phyloP scores from a whole-genome alignment of 2,329 filamentous ascomycete genomes.

The Colletotrichum falcatum region DNA sequence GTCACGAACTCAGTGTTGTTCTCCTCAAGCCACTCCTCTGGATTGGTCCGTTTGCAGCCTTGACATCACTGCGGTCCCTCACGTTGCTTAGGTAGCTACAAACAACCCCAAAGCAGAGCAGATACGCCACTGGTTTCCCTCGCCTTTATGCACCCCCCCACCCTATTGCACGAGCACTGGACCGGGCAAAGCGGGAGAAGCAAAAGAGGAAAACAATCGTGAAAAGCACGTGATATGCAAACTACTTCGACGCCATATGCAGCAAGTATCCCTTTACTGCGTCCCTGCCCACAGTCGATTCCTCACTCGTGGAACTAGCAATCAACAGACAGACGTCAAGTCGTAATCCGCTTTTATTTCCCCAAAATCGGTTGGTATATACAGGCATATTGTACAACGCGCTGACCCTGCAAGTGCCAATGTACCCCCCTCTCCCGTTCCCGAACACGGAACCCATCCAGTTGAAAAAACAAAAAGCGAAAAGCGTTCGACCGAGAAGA shows the following conservation, averaged over 20 bases:
- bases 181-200: neutral
- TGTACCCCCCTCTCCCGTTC: constrained; percentile 32
- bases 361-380: constrained; percentile 36
- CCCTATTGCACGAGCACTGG: neutral
- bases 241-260: neutral
- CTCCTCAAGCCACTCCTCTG: neutral
- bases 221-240: neutral
- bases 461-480: neutral
- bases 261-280: neutral
- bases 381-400: constrained; percentile 39
- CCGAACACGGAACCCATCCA: constrained; percentile 4
- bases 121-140: neutral
- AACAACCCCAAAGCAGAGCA: neutral
- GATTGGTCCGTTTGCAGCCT: neutral
- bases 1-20: neutral
- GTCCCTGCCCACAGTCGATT: neutral
- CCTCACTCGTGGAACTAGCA: neutral
- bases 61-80: neutral
- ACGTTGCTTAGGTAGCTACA: too few species aligned
- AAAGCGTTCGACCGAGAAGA: constrained; percentile 16
- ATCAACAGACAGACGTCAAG: neutral
- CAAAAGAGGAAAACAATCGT: neutral
- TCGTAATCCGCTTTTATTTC: constrained; percentile 10
- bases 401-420: constrained; percentile 28
- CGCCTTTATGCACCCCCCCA: neutral